Evolutionary conservation across 495 filamentous ascomycete species (phyloP), one percentile per base, ranked within the genome.

Genomic region (Aspergillus kassunensis): DNA sequence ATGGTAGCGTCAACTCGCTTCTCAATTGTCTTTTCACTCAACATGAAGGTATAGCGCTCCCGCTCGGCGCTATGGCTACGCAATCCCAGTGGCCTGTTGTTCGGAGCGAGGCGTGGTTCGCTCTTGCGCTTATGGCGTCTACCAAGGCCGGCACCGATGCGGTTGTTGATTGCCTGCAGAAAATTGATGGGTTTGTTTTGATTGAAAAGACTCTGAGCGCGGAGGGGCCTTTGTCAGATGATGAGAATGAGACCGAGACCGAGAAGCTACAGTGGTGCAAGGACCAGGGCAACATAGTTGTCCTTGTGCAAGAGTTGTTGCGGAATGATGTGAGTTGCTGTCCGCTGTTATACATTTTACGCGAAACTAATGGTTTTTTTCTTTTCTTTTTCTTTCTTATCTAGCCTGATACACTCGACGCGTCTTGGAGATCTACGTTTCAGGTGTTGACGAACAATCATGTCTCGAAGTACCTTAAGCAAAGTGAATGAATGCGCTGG

Each of bases 31-130:
- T 89, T 56, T 84, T 85, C 58, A 53, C 44, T 3, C 54, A 73
- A 19, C 77, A 86, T 39, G 55, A 64, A 3, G 68, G 73, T 35
- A 58, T 90, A 21, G 66, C 76, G 3, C 64, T 73, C 21, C 76
- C 83, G 6, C 59, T 93, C 4, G 67, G 75, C 49, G 76, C 74
- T 41, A 83, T 91, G 68, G 71, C 86, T 30, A 77, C 74, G 6
- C 87, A 91, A 51, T 72, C 71, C 3, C 83, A 85, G 58, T 90
- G 84, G 73, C 83, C 86, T 0, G 75, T 83, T 19, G 73, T 92
- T 13, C 76, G 83, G 8, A 83, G 82, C 52, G 88, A 93, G 62
- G 82, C 82, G 0, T 82, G 86, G 71, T 90, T 91, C 61, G 82
- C 84, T 3, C 70, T 91, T 13, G 88, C 87, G 3, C 68, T 91